Base-by-base conservation (phyloP, 768 basidiomycete genomes). In the Leccinum incarnatum region DNA sequence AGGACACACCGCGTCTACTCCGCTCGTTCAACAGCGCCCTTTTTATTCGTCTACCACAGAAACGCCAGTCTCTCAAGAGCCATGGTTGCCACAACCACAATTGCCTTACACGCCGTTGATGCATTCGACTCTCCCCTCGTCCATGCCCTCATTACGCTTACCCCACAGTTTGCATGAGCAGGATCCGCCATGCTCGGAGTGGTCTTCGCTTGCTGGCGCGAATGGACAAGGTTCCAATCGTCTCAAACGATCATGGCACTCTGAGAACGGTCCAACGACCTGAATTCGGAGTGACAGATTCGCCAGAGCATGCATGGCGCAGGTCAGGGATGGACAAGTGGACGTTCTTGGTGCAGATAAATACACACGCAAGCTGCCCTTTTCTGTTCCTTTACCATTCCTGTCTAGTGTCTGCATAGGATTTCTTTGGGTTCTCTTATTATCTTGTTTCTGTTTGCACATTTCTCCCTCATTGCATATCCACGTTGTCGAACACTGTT, bases 181-280 rank as follows among this genome's bases (percentile, higher is more conserved):
- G 5, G 62, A 65, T 10, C 65, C 62, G 21, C 67, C 66, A 5
- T 25, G 57, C 5, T 67, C 69, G 2, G 65, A 61, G 12, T 69
- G 71, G 70, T 69, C 71, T 10, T 72, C 70, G 2, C 68, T 74
- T 2, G 58, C 65, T 42, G 69, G 69, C 46, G 64, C 68, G 8
- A 70, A 68, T 17, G 63, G 63, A 12, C 69, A 63, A 3, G 54
- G 54, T 14, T 42, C 50, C 0, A 68, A 66, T 40, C 65, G 62
- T 7, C 67, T 54, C 23, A 72, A 72, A 51, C 71, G 71, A 21
- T 45, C 70, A 12, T 67, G 71, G 72, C 36, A 46, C 27, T 72
- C 67, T 2, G 62, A 65, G 27, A 55, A 74, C 12, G 65, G 65
- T 1, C 67, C 62, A 2, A 56, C 52, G n/a, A 61, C 60, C 5